Evolutionary conservation across 2,329 filamentous ascomycete species (phyloP), one percentile per base, ranked within the genome.

Genomic region (Penicillium sp.): DNA sequence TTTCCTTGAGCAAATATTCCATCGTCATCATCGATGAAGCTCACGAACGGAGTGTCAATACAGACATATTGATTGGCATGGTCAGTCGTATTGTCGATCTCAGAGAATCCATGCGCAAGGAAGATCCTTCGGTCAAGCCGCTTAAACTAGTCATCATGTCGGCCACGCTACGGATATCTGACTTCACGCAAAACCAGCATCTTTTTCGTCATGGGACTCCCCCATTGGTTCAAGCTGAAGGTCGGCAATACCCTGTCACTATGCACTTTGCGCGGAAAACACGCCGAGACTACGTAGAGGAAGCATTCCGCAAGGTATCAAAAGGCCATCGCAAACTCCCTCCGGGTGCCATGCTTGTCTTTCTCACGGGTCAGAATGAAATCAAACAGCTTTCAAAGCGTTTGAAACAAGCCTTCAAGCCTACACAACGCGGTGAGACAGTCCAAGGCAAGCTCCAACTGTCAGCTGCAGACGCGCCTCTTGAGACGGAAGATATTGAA

Each of bases 101-200:
- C 54, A 84, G 94, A 58, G 83, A 87, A 53, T 84, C 90, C 40
- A 82, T 97, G 75, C 83, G 84, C 7, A 77, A 82, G 59, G 88
- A 94, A 69, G 83, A 94, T 59, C 77, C 86, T 0, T 82, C 83
- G 1, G 76, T 89, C 26, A 87, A 86, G 62, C 91, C 92, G 0
- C 74, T 99, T 52, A 99, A 97, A 74, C 81, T 99, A 8, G 84
- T 99, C 59, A 96, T 99, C 74, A 99, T 99, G 95, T 97, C 93
- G 59, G 94, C 94, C 45, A 99, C 94, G 2, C 79, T 99, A 33
- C 83, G 91, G 58, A 90, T 97, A 47, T 89, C 91, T 12, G 93
- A 97, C 67, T 89, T 99, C 64, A 91, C 90, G 0, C 83, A 91
- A 67, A 97, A 99, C 66, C 77, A 83, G 8, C 86, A 82, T 16